These are phyloP conservation scores for Paecilomyces variotii DNA, from an alignment of 2,329 filamentous ascomycete genomes.

Conservation along the genomic window DNA sequence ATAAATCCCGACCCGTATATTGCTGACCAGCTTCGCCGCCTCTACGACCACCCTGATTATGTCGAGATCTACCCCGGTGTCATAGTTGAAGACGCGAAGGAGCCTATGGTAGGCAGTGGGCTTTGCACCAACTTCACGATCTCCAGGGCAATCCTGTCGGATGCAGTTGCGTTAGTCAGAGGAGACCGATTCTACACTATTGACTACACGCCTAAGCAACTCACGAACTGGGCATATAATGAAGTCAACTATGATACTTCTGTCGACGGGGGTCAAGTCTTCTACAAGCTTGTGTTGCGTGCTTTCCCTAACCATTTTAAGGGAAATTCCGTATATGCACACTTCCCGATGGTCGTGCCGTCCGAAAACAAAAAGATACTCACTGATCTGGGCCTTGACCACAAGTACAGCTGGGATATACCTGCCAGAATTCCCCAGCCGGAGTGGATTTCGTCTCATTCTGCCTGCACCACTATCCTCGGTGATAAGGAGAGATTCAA, in stretches of 20 bases:
- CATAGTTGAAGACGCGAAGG: slow-evolving; percentile 49
- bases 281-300: slow-evolving; percentile 46
- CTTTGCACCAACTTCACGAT: slow-evolving; percentile 43
- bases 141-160: slow-evolving; percentile 36
- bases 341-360: slow-evolving; percentile 43
- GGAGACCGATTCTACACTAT: slow-evolving; percentile 41
- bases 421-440: slow-evolving; percentile 26
- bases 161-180: slow-evolving; percentile 40
- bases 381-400: slow-evolving; percentile 29
- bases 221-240: slow-evolving; percentile 40
- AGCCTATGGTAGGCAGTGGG: slow-evolving; percentile 40
- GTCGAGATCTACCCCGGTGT: slow-evolving; percentile 53
- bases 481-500: slow-evolving; percentile 37
- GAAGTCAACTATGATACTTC: slow-evolving; percentile 35
- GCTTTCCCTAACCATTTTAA: slow-evolving; percentile 44
- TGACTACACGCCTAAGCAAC: slow-evolving; percentile 36
- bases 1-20: slow-evolving; percentile 46
- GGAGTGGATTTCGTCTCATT: slow-evolving; percentile 37
- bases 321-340: slow-evolving; percentile 42
- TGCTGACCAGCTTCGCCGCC: slow-evolving; percentile 34
- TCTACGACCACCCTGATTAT: slow-evolving; percentile 46
- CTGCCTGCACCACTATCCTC: slow-evolving; percentile 37
- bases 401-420: slow-evolving; percentile 34
- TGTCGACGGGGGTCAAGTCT: slow-evolving; percentile 42
- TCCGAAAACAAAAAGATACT: slow-evolving; percentile 40